Evolutionary conservation across 176 grass and related monocot species (phyloP), one percentile per base, ranked within the genome.

Genomic region (Phoenix roebelenii): DNA sequence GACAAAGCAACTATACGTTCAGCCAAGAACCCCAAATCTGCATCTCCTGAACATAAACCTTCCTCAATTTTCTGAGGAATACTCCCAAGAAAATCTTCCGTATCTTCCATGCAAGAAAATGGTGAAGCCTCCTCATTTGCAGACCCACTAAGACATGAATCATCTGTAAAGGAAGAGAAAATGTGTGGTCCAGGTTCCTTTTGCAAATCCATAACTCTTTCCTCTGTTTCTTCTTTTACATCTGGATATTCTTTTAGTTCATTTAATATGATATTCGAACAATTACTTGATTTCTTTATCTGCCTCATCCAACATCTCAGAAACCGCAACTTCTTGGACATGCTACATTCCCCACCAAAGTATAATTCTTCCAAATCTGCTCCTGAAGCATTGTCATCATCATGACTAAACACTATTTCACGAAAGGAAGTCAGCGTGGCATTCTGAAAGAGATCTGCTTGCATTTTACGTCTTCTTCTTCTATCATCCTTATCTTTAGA

Each of bases 241-340:
- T 66, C 64, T 44, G 66, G 28, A 24, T 30, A 20, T 3, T 55
- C 65, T 3, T 83, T 39, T 63, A 25, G 57, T 60, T 85, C 78
- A 80, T 39, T 50, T 22, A 51, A 16, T 30, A 60, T 44, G 53
- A 60, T 69, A 1, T 73, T 22, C 25, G 58, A 71, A 68, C 49
- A 59, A 78, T 25, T 48, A 74, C 61, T 76, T 23, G 67, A 71
- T 32, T 58, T 59, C 48, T 77, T 78, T 68, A 83, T 73, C 80
- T 92, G 93, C 66, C 71, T 92, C 73, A 80, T 82, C 93, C 87
- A 98, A 58, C 93, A 98, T 82, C 88, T 98, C 66, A 98, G 55
- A 82, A 92, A 98, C 62, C 83, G 74, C 25, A 98, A 25, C 51
- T 89, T 98, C 67, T 98, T 89, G 4, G 79, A 77, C 64, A 65